Evolutionary conservation across 2,329 filamentous ascomycete genomes (phyloP).

Genomic region (Aspergillus bombycis): DNA sequence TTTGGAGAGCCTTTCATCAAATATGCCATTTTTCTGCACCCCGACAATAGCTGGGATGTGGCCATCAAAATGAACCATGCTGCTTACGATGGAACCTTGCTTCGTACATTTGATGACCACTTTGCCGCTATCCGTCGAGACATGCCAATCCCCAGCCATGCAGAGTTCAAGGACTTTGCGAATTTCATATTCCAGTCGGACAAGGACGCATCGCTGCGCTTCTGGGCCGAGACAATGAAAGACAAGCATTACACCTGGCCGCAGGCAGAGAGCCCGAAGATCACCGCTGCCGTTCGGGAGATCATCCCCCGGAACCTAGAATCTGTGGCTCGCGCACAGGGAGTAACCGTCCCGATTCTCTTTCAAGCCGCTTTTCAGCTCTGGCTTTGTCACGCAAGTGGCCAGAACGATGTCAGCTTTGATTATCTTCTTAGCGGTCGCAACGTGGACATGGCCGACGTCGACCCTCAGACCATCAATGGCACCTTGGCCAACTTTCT

Average conservation of each 20-base stretch:
- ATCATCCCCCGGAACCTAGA: neutral
- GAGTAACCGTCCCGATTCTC: constrained; percentile 8
- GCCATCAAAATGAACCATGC: constrained; percentile 8
- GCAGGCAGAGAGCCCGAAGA: neutral
- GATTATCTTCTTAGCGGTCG: constrained; percentile 6
- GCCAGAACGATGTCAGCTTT: constrained; percentile 2
- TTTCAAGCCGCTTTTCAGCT: constrained; percentile 11
- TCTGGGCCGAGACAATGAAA: constrained; percentile 1
- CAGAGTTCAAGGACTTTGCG: constrained; percentile 5
- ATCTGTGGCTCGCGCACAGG: neutral
- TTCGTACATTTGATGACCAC: constrained; percentile 10
- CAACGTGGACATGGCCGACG: constrained; percentile 7
- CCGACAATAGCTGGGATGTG: constrained; percentile 6
- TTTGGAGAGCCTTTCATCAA: constrained; percentile 11
- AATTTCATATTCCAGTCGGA: neutral
- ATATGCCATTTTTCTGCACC: constrained; percentile 3
- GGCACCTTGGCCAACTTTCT: constrained; percentile 10
- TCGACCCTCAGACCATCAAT: constrained; percentile 5
- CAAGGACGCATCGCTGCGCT: constrained; percentile 1
- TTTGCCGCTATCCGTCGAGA: neutral
- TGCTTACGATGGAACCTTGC: constrained; percentile 10
- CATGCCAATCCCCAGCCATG: neutral
- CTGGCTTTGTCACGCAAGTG: neutral
- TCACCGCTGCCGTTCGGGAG: neutral
- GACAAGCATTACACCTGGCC: neutral